Percentiles rank a stretch among this genome's conserved stretches.
Conservation (phyloP, 345 rosid species). For the Linum tenue region DNA sequence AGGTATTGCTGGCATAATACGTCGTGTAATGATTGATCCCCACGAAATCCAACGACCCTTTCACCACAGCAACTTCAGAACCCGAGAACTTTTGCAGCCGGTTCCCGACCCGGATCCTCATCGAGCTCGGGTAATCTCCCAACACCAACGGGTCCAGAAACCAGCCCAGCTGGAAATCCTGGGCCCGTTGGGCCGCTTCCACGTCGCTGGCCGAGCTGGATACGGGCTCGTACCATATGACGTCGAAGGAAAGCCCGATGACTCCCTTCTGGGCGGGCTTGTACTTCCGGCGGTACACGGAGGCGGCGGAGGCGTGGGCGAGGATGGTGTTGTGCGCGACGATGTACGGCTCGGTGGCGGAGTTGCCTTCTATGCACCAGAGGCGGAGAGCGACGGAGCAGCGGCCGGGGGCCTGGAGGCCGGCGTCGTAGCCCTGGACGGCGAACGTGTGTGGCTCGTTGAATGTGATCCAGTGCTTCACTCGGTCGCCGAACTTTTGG, state of each 20-base stretch:
- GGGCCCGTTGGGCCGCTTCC: constrained; percentile 87
- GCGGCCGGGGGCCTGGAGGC: constrained; percentile 88
- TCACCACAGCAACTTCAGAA: background rate
- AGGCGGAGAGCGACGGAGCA: constrained; percentile 43
- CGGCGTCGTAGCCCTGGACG: constrained; percentile 82
- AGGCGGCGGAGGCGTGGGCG: constrained; percentile 53
- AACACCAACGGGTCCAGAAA: constrained; percentile 6
- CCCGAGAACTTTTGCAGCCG: constrained; percentile 3
- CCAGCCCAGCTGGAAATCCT: constrained; percentile 74
- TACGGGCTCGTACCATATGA: constrained; percentile 71
- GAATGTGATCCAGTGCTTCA: constrained; percentile 86
- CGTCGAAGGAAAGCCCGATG: constrained; percentile 63
- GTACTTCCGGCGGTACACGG: constrained; percentile 63
- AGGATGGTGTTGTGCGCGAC: constrained; percentile 71
- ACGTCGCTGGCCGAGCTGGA: constrained; percentile 45
- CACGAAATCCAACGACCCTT: constrained; percentile 12
- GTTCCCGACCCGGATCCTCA: constrained; percentile 8
- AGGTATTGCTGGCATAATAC: constrained; percentile 17
- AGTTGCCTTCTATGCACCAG: constrained; percentile 68
- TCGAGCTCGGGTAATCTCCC: constrained; percentile 12
- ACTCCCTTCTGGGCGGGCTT: constrained; percentile 68
- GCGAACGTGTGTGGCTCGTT: constrained; percentile 85
- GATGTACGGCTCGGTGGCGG: constrained; percentile 85
- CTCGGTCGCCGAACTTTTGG: constrained; percentile 79
- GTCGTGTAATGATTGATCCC: constrained; percentile 13